Conservation (phyloP, 2,329 filamentous ascomycete genomes). For the Colletotrichum aenigma region DNA sequence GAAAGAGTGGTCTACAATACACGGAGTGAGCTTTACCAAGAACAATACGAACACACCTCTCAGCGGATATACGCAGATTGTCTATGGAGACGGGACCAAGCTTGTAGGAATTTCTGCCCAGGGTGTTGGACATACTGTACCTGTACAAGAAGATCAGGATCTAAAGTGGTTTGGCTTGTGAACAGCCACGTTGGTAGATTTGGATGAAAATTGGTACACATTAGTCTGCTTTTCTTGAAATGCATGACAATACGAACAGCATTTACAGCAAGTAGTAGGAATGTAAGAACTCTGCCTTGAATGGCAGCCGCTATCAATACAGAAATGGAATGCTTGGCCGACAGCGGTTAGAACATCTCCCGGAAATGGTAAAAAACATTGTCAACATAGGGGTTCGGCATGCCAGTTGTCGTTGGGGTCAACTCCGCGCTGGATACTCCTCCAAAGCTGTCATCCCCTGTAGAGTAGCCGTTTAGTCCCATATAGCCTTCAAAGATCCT, state of each 20-base stretch:
- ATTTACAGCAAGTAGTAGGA: neutral
- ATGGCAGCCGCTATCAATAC: neutral
- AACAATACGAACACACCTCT: slow-evolving; percentile 30
- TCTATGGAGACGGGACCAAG: slow-evolving; percentile 36
- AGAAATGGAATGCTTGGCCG: neutral
- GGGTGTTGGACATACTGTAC: slow-evolving; percentile 34
- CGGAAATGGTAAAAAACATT: slow-evolving; percentile 41
- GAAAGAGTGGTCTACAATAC: slow-evolving; percentile 24
- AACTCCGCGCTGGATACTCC: slow-evolving; percentile 26
- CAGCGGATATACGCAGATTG: slow-evolving; percentile 32
- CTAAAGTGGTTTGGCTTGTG: slow-evolving; percentile 24
- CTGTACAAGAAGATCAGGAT: slow-evolving; percentile 23
- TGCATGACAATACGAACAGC: neutral
- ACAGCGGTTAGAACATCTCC: slow-evolving; percentile 37
- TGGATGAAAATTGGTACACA: neutral
- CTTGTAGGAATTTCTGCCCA: slow-evolving; percentile 32
- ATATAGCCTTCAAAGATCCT: slow-evolving; percentile 47
- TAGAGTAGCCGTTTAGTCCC: slow-evolving; percentile 35
- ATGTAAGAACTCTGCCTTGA: neutral
- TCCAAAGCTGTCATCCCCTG: slow-evolving; percentile 26
- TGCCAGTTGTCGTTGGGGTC: slow-evolving; percentile 19
- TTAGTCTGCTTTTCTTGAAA: neutral
- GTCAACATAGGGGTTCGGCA: slow-evolving; percentile 22
- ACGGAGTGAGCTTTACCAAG: slow-evolving; percentile 23
- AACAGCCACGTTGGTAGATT: neutral